Base-by-base conservation (phyloP, 1,284 basidiomycete genomes). In the Mrakiaceae sp. region DNA sequence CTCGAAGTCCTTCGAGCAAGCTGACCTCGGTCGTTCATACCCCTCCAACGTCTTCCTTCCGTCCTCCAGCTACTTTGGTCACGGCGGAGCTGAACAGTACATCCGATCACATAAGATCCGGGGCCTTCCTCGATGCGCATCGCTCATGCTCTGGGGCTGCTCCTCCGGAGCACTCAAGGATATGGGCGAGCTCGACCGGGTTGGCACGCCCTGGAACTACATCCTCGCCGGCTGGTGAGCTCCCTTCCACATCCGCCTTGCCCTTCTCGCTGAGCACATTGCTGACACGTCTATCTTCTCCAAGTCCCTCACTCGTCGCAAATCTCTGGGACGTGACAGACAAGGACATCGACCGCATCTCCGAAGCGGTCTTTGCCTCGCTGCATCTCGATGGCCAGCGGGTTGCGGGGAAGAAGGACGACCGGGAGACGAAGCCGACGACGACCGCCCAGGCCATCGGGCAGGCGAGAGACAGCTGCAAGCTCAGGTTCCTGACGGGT, bases 251-350 rank as follows among this genome's bases (percentile, higher is more conserved):
- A 11, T 27, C 39, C 42, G 5, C n/a, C 53, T 7, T 5, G 55
- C 27, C 62, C 47, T 63, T 42, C 39, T 39, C 9, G 57, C 39
- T 11, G 46, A 43, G 12, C 42, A 8, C 58, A n/a, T 42, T 53
- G 47, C 12, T 14, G 52, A 51, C 7, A 2, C 39, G 42, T 49
- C 16, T 52, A 62, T 46, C 54, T 50, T 50, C 63, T 52, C 65
- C 12, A 70, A 94, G 92, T 69, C 95, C 96, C 5, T 87, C 90
- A 1, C 81, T 98, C 57, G 84, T 97, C 11, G 96, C 89, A 0
- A 97, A 95, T 72, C 78, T 98, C 14, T 99, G 96, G 95, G 95
- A 98, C 74, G 94, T 98, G 40, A 98, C 96, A 0, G 95, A 99
- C 78, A 84, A 87, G 59, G 95, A 99, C 74, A 93, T 98, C 69